Evolutionary conservation across 208 protist species (phyloP).

Genomic region (Trichomonas gallinae): DNA sequence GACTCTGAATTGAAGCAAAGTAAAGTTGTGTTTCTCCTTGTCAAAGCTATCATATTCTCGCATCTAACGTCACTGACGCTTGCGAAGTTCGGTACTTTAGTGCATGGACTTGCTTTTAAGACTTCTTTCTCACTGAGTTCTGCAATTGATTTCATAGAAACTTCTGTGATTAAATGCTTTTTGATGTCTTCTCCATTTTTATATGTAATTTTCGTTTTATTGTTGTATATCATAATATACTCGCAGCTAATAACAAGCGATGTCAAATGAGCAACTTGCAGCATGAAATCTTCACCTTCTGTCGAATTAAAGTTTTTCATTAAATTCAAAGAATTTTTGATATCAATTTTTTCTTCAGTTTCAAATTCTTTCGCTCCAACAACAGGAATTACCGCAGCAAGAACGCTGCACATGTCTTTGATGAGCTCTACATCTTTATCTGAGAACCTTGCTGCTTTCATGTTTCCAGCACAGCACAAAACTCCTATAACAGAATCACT

Average conservation of each 20-base stretch:
- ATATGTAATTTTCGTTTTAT: background rate
- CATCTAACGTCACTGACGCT: background rate
- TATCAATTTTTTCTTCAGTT: background rate
- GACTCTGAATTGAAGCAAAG: background rate
- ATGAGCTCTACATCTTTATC: background rate
- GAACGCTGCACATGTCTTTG: background rate
- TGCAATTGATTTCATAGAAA: background rate
- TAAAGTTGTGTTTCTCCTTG: background rate
- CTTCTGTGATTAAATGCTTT: background rate
- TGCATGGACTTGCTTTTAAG: background rate
- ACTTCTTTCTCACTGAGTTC: background rate
- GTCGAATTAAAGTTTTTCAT: background rate
- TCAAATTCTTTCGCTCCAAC: background rate
- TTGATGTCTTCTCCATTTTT: background rate
- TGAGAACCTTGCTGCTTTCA: background rate
- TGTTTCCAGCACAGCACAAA: background rate
- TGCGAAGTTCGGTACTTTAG: background rate
- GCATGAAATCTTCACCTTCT: background rate
- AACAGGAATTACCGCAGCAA: background rate
- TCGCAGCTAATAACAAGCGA: background rate
- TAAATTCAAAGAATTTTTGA: background rate
- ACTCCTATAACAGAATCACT: background rate
- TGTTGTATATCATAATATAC: background rate
- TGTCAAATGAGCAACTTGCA: background rate
- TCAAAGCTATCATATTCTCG: background rate